Percentiles rank a stretch among this genome's conserved stretches.
Evolutionary conservation across 257 asterid genomes (phyloP).

Genomic region (Plectranthus barbatus): DNA sequence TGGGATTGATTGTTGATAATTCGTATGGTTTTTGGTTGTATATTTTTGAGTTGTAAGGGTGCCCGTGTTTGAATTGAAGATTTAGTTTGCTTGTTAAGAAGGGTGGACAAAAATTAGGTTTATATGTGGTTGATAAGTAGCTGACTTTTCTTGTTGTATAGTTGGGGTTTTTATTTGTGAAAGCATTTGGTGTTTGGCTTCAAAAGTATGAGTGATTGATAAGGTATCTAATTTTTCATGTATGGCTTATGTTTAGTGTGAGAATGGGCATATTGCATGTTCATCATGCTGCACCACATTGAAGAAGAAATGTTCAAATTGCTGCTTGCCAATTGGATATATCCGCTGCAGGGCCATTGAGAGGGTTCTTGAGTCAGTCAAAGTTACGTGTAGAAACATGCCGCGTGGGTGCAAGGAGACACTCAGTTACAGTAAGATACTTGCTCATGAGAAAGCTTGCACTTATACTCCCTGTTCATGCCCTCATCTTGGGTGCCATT

Average conservation of each 20-base stretch:
- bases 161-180: neutral
- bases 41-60: too few species aligned
- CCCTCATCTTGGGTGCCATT: conserved; percentile 35
- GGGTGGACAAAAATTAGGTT: neutral
- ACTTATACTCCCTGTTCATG: conserved; percentile 42
- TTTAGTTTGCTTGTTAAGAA: conserved; percentile 1
- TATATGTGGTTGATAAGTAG: neutral
- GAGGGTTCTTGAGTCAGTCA: conserved; percentile 55
- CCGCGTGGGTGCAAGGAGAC: conserved; percentile 45
- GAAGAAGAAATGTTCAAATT: conserved; percentile 49
- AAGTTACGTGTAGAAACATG: conserved; percentile 33
- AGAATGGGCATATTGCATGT: conserved; percentile 79
- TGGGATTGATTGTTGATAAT: neutral
- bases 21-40: neutral
- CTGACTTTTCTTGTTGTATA: neutral
- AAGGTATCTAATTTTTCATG: too few species aligned
- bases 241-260: conserved; percentile 40
- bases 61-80: neutral
- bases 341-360: conserved; percentile 71
- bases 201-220: neutral
- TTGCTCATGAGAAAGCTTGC: conserved; percentile 40
- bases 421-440: conserved; percentile 31
- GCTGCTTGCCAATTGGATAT: conserved; percentile 56
- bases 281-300: conserved; percentile 51
- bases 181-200: neutral